Base-by-base conservation (phyloP, 2,329 filamentous ascomycete species). In the Didymella sp. region DNA sequence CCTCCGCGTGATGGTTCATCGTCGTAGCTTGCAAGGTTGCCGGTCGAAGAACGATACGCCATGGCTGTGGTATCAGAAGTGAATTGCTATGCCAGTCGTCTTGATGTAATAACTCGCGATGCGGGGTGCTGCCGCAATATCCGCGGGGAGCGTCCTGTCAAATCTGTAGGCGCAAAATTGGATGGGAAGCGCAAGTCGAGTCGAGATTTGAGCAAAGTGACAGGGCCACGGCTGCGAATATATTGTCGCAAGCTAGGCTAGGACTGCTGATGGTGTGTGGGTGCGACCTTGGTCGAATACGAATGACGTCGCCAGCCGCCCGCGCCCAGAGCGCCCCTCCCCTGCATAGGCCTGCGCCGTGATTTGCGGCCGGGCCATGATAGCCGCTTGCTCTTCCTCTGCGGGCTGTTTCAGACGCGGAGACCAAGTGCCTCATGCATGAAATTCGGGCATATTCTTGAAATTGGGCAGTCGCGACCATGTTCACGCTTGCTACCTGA, bases 11-110 rank as follows among this genome's bases (percentile, higher is more conserved):
- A 75, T 15, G 70, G 65, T 15, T 68, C 62, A 21, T 78, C 74
- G 25, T 81, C 79, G 59, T 73, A 76, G 61, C 74, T 76, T 40
- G 76, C 75, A 43, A 81, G 72, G 54, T 78, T 74, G 60, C 78
- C 78, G 19, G 76, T 75, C n/a, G 77, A 79, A 51, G 73, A 73
- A 51, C 74, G 71, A 61, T 74, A 75, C 72, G 35, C 35, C 35
- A 74, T 75, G 61, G 44, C 38, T 49, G 15, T 6, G 15, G n/a
- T 43, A 15, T 21, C 8, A 22, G 24, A 6, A 44, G 30, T 17
- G 31, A 31, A n/a, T 17, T 31, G 24, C 24, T 52, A 27, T 44
- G 6, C 25, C 24, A 44, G 48, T 31, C 25, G 21, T 33, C 24
- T 21, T 48, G 19, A 33, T 43, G 44, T 24, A 52, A 53, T 50